phyloP scores from a whole-genome alignment of 352 stramenopile genomes.

The Stephanocyclus meneghinianus region DNA sequence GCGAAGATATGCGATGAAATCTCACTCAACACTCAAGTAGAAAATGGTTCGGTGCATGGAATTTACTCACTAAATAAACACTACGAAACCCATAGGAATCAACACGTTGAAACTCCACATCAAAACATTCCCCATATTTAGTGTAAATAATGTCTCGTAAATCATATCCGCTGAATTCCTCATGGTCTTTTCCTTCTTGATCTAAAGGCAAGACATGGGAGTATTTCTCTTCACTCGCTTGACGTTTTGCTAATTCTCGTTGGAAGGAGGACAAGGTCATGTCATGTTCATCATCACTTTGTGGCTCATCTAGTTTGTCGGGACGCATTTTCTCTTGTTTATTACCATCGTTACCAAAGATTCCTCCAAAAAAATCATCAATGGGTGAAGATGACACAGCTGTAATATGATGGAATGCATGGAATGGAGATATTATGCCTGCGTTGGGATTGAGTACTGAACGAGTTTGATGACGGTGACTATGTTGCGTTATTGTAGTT shows the following conservation, averaged over 20 bases:
- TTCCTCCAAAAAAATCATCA: constrained; percentile 20
- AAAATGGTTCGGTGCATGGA: neutral
- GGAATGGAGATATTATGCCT: neutral
- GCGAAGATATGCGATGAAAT: neutral
- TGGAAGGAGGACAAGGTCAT: constrained; percentile 32
- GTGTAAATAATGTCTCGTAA: constrained; percentile 60
- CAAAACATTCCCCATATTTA: constrained; percentile 70
- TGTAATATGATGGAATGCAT: neutral
- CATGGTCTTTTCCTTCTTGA: constrained; percentile 16
- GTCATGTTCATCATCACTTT: constrained; percentile 5
- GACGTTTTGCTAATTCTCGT: constrained; percentile 22
- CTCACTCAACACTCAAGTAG: neutral
- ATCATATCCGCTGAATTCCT: constrained; percentile 64
- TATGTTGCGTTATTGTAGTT: neutral
- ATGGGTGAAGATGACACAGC: constrained; percentile 15
- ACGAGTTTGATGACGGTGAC: neutral
- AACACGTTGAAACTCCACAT: constrained; percentile 72
- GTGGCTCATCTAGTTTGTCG: neutral
- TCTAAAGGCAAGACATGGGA: neutral
- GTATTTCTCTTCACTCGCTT: neutral
- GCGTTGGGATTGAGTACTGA: no score
- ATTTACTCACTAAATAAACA: constrained; percentile 61
- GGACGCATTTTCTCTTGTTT: constrained; percentile 2
- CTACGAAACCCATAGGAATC: constrained; percentile 63
- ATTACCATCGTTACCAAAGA: constrained; percentile 24